Evolutionary conservation across 2,329 filamentous ascomycete species (phyloP).

Genomic region (Rhynchosporium agropyri): DNA sequence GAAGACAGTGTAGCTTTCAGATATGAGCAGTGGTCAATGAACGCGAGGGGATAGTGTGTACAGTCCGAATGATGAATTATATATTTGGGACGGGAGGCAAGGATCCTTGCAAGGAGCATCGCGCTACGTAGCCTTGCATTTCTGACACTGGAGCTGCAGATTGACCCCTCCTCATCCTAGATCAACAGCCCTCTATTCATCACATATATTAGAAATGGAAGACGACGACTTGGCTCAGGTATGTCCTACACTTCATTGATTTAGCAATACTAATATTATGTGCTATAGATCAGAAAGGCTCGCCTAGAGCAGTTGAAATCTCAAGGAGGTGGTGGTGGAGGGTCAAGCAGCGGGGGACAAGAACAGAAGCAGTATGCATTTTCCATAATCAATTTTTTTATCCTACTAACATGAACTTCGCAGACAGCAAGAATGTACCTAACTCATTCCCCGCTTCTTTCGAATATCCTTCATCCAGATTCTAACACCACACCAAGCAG

Average conservation of each 20-base stretch:
- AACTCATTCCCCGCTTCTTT: neutral
- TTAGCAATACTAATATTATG: neutral
- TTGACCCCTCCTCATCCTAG: neutral
- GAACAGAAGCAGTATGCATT: slow-evolving; percentile 56
- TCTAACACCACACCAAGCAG: slow-evolving; percentile 55
- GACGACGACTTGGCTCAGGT: slow-evolving; percentile 44
- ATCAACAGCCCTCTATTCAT: slow-evolving; percentile 7
- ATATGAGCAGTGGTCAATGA: neutral
- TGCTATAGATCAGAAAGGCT: slow-evolving; percentile 78
- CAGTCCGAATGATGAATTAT: too few relatives aligned
- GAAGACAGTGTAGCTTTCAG: neutral
- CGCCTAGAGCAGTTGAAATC: slow-evolving; percentile 92
- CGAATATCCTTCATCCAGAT: neutral
- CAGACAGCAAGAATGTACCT: slow-evolving; percentile 16
- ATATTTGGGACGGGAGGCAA: neutral
- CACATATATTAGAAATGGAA: slow-evolving; percentile 36
- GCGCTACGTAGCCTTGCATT: slow-evolving; percentile 8
- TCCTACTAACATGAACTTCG: neutral
- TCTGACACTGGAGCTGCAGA: neutral
- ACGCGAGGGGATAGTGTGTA: too few relatives aligned
- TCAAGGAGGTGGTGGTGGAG: slow-evolving; percentile 56
- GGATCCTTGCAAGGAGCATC: neutral
- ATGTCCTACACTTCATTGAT: neutral
- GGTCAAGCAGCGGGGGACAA: slow-evolving; percentile 51
- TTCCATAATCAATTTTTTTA: neutral